Base-by-base conservation (phyloP, 371 early-diverging fungal genomes). In the Coemansia sp. region DNA sequence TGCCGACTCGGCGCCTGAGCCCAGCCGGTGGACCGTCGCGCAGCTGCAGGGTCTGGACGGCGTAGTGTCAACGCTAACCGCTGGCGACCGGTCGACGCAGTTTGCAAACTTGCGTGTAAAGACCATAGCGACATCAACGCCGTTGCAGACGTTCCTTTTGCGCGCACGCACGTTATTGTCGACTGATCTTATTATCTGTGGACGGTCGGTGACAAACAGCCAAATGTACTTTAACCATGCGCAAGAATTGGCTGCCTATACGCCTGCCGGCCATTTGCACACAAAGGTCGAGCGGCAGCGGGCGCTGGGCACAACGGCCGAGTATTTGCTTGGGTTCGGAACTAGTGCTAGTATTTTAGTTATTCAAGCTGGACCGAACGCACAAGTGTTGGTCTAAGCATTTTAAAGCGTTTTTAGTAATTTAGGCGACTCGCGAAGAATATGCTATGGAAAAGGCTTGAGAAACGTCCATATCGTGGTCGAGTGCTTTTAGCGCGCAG, bases 151-250 rank as follows among this genome's bases (percentile, higher is more conserved):
- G 6, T 69, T 81, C n/a, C 54, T 81, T 52, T 55, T 74, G 30
- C 67, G 59, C n/a, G 65, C 79, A 2, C 79, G 79, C 21, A 30
- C 59, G 11, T 48, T 74, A 21, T 26, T 68, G 2, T 9, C 61
- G 4, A 39, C 71, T 11, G 84, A 84, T 67, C 67, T 84, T 40
- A 62, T 84, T 30, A 37, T 84, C 1, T 67, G 82, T 30, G 84
- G 84, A 18, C 69, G 84, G 28, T 72, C 71, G 6, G 64, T 66
- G 26, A 44, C 56, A 3, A 14, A 56, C 37, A 63, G 60, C 48
- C 18, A 59, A 51, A 37, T 60, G 14, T 75, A 75, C 47, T 74
- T 72, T 57, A 61, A 42, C 47, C 57, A 72, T 48, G 53, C 50
- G 48, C 64, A 56, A 12, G 75, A 75, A 59, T 64, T 75, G 39